phyloP scores from a whole-genome alignment of 2,329 filamentous ascomycete genomes.

The Aspergillus flavus region DNA sequence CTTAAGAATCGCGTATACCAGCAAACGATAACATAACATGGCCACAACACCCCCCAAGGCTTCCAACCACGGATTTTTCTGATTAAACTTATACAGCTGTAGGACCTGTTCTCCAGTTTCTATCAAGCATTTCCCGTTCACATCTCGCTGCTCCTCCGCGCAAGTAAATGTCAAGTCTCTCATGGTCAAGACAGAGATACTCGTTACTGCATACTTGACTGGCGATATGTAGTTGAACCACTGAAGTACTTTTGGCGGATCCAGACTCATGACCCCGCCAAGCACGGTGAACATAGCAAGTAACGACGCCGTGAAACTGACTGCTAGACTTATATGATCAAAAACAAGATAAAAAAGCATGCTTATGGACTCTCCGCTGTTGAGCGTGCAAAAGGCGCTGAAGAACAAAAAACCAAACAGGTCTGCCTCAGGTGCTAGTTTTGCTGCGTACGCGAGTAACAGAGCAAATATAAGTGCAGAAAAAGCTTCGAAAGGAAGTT shows the following conservation, averaged over 20 bases:
- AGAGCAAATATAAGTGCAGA: not conserved
- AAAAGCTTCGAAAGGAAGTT: not conserved
- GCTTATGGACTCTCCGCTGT: not conserved
- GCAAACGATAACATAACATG: not conserved
- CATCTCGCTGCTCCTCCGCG: not conserved
- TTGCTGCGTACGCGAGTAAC: not conserved
- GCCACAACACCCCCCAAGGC: not conserved
- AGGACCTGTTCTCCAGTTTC: not conserved
- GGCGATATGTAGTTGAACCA: not conserved
- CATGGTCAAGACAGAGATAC: not conserved
- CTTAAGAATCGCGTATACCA: not conserved
- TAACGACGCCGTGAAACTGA: not conserved
- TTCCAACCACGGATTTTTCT: not conserved
- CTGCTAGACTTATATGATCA: not conserved
- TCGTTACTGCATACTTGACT: not conserved
- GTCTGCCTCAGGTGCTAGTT: not conserved
- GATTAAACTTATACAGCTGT: not conserved
- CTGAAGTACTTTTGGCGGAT: not conserved
- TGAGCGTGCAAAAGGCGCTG: not conserved
- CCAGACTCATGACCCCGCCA: not conserved
- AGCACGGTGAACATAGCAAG: not conserved
- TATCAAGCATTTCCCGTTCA: not conserved
- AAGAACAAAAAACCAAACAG: not conserved
- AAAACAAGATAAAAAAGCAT: not conserved
- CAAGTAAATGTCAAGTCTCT: not conserved